Conservation (phyloP, 352 stramenopile genomes). For the Phytophthora crassamura region DNA sequence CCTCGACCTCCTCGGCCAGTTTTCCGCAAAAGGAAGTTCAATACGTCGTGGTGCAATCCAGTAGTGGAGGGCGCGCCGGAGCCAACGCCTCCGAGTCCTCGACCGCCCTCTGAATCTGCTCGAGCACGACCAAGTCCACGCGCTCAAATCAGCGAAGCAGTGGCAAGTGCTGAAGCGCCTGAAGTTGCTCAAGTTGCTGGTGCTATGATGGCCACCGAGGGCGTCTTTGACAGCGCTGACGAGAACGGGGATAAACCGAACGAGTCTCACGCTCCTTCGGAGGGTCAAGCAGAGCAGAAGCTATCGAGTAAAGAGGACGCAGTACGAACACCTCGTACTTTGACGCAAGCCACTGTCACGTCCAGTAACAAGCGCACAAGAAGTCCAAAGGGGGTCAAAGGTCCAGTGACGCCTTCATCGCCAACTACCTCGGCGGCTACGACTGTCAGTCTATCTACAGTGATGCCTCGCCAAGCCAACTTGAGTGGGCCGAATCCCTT, state of each 20-base stretch:
- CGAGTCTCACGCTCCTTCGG: background rate
- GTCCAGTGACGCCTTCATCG: background rate
- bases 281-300: background rate
- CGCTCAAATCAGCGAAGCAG: constrained; percentile 1
- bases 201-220: background rate
- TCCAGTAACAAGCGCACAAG: constrained; percentile 9
- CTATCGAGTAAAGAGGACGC: constrained; percentile 22
- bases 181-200: background rate
- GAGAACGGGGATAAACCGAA: constrained; percentile 1
- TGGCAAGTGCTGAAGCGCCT: background rate
- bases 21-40: constrained; percentile 67
- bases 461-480: constrained; percentile 24
- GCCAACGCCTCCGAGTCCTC: constrained; percentile 10
- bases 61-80: constrained; percentile 29
- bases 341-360: constrained; percentile 2
- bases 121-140: constrained; percentile 12
- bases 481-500: constrained; percentile 56
- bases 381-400: constrained; percentile 4
- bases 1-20: constrained; percentile 48
- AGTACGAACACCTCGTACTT: constrained; percentile 18
- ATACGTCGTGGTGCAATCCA: constrained; percentile 83
- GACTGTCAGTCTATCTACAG: background rate
- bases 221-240: background rate
- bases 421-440: background rate
- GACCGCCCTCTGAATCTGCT: constrained; percentile 2